Evolutionary conservation across 352 stramenopile genomes (phyloP).

Genomic region (Globisporangium irregulare): DNA sequence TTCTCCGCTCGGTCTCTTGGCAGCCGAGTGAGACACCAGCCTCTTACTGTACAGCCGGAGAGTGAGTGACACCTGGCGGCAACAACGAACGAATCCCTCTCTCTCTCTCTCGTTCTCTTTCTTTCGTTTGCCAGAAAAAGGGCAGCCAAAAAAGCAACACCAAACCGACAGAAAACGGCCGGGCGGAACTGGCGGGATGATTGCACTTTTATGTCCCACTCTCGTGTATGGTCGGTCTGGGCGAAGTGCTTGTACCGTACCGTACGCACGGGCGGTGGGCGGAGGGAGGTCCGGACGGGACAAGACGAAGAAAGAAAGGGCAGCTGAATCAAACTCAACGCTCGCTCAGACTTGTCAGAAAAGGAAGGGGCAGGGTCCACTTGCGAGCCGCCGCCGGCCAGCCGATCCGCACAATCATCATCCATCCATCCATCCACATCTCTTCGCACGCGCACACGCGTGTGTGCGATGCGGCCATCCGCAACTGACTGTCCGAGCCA

Average conservation of each 20-base stretch:
- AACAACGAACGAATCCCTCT: too few relatives aligned
- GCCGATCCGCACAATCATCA: slow-evolving; percentile 8
- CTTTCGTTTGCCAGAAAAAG: background rate
- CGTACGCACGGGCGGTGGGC: too few relatives aligned
- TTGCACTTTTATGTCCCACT: slow-evolving; percentile 6
- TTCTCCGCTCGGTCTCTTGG: background rate
- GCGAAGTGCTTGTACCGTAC: slow-evolving; percentile 2
- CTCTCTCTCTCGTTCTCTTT: background rate
- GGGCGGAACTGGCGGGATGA: background rate
- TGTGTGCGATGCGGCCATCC: background rate
- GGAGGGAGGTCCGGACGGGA: background rate
- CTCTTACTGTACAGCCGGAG: background rate
- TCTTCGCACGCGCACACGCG: background rate
- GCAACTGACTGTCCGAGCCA: background rate
- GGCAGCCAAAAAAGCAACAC: background rate
- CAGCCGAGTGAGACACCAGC: background rate
- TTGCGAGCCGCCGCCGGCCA: background rate
- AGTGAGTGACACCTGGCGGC: background rate
- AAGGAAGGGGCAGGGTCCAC: background rate
- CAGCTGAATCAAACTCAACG: background rate
- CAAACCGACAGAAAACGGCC: background rate
- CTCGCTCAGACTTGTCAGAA: background rate
- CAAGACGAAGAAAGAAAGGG: background rate
- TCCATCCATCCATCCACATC: background rate
- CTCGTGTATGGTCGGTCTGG: background rate